Evolutionary conservation across 163 green algal species (phyloP).

Genomic region (Botryococcus braunii): DNA sequence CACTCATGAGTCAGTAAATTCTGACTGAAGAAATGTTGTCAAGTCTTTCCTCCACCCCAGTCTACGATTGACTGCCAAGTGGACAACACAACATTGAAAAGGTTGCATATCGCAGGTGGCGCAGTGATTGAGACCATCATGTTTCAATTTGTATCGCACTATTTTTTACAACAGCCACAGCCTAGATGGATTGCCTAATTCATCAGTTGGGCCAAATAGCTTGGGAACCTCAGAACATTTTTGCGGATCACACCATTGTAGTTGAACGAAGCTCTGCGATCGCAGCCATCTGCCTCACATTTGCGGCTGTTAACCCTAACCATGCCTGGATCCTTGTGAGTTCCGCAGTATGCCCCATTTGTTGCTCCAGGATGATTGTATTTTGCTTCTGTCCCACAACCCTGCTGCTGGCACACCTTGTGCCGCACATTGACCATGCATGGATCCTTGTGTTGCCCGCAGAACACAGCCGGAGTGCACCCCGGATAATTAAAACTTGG

Average conservation of each 20-base stretch:
- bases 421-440: conserved; percentile 8
- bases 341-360: conserved; percentile 7
- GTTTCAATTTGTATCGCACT: no score
- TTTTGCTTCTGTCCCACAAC: conserved; percentile 6
- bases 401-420: not conserved
- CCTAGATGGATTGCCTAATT: no score
- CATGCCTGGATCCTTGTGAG: conserved; percentile 15
- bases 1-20: no score
- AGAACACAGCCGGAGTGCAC: not conserved
- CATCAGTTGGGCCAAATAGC: no score
- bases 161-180: no score
- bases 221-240: no score
- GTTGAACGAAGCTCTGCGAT: conserved; percentile 10
- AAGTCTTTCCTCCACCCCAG: no score
- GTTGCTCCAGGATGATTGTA: not conserved
- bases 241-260: not conserved
- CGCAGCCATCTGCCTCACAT: conserved; percentile 5
- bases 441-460: not conserved
- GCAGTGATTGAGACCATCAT: no score
- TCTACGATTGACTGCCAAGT: no score
- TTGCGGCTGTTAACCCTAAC: not conserved
- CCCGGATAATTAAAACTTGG: conserved; percentile 11
- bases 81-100: no score
- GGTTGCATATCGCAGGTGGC: no score
- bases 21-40: no score